Evolutionary conservation across 1,284 basidiomycete species (phyloP).

Genomic region (Leccinum subrobustum): DNA sequence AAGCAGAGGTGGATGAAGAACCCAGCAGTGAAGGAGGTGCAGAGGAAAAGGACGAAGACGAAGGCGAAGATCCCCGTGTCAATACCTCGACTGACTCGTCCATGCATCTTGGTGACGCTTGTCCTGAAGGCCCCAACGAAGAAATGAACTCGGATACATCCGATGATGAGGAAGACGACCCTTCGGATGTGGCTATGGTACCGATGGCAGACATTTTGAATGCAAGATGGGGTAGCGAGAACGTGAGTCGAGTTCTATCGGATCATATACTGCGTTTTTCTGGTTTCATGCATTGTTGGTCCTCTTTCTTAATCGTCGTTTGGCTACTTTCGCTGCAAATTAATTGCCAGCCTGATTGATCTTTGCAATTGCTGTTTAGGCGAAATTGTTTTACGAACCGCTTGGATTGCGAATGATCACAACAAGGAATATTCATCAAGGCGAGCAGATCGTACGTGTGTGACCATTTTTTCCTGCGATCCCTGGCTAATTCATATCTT

Average conservation of each 20-base stretch:
- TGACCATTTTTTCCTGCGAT: background rate
- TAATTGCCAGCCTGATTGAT: background rate
- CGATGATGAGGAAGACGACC: constrained; percentile 61
- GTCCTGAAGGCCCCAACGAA: constrained; percentile 15
- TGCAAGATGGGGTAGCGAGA: constrained; percentile 83
- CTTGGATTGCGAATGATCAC: constrained; percentile 77
- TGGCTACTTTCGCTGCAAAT: background rate
- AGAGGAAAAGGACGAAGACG: constrained; percentile 30
- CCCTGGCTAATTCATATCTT: background rate
- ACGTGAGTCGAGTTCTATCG: constrained; percentile 49
- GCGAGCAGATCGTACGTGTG: constrained; percentile 83
- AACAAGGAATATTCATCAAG: constrained; percentile 71
- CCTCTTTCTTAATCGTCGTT: background rate
- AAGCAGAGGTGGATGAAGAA: constrained; percentile 18
- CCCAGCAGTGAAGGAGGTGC: constrained; percentile 27
- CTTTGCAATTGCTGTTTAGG: constrained; percentile 42
- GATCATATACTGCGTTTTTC: background rate
- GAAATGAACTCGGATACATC: constrained; percentile 53
- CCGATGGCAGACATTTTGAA: constrained; percentile 97
- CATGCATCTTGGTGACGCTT: constrained; percentile 52
- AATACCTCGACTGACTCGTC: constrained; percentile 38
- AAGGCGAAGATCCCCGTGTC: constrained; percentile 14
- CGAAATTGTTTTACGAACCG: constrained; percentile 82
- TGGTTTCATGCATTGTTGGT: background rate
- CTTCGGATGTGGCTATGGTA: constrained; percentile 86